Conservation (phyloP, 345 rosid genomes). For the Linum usitatissimum region DNA sequence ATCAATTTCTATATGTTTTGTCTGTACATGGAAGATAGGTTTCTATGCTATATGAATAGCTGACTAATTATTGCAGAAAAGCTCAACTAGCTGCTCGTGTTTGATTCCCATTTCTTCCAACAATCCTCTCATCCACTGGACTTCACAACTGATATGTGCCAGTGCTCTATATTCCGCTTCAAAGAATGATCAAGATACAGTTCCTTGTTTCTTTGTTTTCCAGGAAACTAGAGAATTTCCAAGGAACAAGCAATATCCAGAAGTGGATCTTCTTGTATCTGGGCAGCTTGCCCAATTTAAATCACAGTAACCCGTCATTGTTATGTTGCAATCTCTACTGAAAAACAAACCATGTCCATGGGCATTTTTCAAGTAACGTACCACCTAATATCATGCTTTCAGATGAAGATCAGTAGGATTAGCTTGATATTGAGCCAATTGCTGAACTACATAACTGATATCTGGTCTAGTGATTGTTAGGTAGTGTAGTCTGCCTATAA, state of each 20-base stretch:
- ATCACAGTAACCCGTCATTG: not conserved
- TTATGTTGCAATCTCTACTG: not conserved
- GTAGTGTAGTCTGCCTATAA: not conserved
- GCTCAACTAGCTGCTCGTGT: conserved; percentile 5
- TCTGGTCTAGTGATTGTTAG: not conserved
- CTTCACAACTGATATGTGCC: conserved; percentile 7
- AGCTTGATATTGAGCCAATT: not conserved
- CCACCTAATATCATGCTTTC: not conserved
- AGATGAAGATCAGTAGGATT: not conserved
- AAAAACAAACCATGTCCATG: not conserved
- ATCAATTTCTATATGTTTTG: too few relatives aligned
- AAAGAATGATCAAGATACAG: not conserved
- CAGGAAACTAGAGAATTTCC: not conserved
- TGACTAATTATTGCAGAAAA: not conserved
- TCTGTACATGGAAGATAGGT: not conserved
- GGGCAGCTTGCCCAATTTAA: not conserved
- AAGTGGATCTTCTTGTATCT: not conserved
- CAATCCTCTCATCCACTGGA: conserved; percentile 6
- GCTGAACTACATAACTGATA: not conserved
- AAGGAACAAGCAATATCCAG: not conserved
- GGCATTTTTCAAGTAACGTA: not conserved
- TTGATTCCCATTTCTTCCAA: conserved; percentile 11
- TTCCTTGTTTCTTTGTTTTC: conserved; percentile 12
- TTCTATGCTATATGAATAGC: not conserved
- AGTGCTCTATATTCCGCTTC: conserved; percentile 15